A percentile compares a stretch with the other conserved stretches of the same genome.
phyloP scores from a whole-genome alignment of 306 rosid species.

The Sphenostylis stenocarpa region DNA sequence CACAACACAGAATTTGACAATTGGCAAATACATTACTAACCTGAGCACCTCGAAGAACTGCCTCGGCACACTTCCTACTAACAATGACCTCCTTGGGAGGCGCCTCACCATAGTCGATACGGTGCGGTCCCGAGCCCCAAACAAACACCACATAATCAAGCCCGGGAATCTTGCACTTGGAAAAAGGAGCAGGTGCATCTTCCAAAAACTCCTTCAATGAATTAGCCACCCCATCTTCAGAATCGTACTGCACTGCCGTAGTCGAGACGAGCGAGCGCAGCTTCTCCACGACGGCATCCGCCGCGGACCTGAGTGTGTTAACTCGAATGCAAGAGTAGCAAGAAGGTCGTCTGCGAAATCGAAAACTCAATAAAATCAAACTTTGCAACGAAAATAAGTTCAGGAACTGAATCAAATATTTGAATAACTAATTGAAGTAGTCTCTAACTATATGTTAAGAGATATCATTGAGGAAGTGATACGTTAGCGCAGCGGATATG shows the following conservation, averaged over 20 bases:
- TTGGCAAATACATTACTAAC: constrained; percentile 30
- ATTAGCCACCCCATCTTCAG: constrained; percentile 15
- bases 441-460: no score
- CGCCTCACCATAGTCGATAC: constrained; percentile 58
- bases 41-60: constrained; percentile 98
- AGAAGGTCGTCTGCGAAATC: constrained; percentile 65
- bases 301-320: constrained; percentile 64
- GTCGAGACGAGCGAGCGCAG: constrained; percentile 31
- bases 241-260: neutral
- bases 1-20: neutral
- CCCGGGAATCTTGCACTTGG: constrained; percentile 69
- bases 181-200: constrained; percentile 31
- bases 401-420: neutral
- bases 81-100: constrained; percentile 85
- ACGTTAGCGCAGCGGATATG: constrained; percentile 83
- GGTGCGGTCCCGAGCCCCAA: constrained; percentile 84
- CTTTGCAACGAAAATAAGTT: neutral
- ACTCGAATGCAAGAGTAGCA: constrained; percentile 91
- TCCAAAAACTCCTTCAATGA: constrained; percentile 35
- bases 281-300: constrained; percentile 61
- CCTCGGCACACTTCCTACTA: constrained; percentile 95
- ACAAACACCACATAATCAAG: constrained; percentile 79
- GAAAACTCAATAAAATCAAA: neutral
- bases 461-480: neutral
- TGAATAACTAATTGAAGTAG: no score